Evolutionary conservation across 768 basidiomycete species (phyloP), one percentile per base, ranked within the genome.

Genomic region (Chlorophyllum brunneum): DNA sequence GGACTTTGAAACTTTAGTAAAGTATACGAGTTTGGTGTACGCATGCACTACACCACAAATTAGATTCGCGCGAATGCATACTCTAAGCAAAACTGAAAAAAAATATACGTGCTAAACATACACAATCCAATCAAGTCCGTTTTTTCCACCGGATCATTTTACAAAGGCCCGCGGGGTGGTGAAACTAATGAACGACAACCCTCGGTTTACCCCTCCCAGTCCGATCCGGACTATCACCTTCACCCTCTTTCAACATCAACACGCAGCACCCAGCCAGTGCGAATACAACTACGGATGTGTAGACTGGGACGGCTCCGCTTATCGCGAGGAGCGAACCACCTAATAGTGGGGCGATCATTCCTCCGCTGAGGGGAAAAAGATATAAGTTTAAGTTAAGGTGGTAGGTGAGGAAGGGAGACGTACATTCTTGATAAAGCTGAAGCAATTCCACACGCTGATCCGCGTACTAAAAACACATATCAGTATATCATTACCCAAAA

Each of bases 391-490:
- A 24, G 29, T 55, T n/a, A 48, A 16, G 30, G 34, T 37, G 46
- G 31, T 13, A 30, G 34, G 30, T 38, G 47, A 22, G 31, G 20
- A 47, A 22, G 42, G 22, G 40, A 16, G 18, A 74, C 85, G 46
- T 61, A 92, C 85, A 94, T 82, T 65, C 93, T 76, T 1, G 88
- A 92, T 1, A 95, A 67, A 8, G 91, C 92, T 2, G 89, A 91
- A 0, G 92, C 92, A 47, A 89, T 86, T 0, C 92, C 92, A 61
- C 88, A 86, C 0, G 92, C 93, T 0, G 92, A 92, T 23, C 93
- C 92, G 42, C 92, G 82, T 2, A 93, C 87, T 83, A 58, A 24
- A 26, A 42, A 18, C 41, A 52, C 34, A 2, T 44, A 18, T 46
- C 27, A 55, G 18, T 10, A 56, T 39, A 47, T 45, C 8, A 26